These are phyloP conservation scores for Toxoplasma gondii DNA, from an alignment of 169 alveolate species.

Conservation along the genomic window DNA sequence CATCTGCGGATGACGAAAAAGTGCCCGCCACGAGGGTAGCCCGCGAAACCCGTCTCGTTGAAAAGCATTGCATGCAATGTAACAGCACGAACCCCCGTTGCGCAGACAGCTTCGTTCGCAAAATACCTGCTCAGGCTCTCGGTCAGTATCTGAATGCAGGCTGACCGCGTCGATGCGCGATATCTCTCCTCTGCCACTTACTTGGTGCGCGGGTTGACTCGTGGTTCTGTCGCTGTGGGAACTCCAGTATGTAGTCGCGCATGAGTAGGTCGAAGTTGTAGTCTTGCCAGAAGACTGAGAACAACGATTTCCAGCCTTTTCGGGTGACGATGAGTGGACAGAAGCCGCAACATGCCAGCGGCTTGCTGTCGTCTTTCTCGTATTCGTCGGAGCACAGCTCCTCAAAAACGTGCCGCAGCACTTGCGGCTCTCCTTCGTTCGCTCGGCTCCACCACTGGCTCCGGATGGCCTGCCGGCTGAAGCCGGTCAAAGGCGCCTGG, in stretches of 20 bases:
- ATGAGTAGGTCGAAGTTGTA: not conserved
- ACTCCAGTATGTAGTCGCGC: not conserved
- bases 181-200: not conserved
- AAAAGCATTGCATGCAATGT: too few relatives aligned
- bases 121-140: too few relatives aligned
- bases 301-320: not conserved
- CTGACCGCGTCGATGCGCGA: too few relatives aligned
- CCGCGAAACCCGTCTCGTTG: too few relatives aligned
- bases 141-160: too few relatives aligned
- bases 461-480: not conserved
- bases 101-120: too few relatives aligned
- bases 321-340: not conserved
- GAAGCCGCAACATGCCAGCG: not conserved
- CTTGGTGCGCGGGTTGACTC: not conserved
- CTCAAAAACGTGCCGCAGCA: not conserved
- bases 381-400: constrained; percentile 5
- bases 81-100: too few relatives aligned
- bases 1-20: too few relatives aligned
- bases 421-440: not conserved
- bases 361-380: constrained; percentile 14
- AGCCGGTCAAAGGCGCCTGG: not conserved
- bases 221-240: not conserved
- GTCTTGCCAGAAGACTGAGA: constrained; percentile 16
- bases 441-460: not conserved
- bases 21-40: too few relatives aligned